Percentiles rank a stretch among this genome's conserved stretches.
Conservation (phyloP, 768 basidiomycete species). For the Chalciporus sphaerocephalus region DNA sequence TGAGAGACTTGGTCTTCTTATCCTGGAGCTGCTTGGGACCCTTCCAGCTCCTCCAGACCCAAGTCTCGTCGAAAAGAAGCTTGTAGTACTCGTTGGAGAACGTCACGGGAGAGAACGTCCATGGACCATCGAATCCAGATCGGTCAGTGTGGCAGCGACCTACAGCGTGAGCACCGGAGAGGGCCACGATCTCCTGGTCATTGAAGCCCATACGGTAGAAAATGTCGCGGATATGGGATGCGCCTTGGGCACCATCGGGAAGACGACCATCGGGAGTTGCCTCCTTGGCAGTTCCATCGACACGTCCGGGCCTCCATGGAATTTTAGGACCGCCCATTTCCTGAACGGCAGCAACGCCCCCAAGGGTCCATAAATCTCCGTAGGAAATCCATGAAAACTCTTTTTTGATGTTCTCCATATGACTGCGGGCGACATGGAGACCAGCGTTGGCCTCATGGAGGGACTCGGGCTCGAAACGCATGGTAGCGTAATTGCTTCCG, state of each 20-base stretch:
- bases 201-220: constrained; percentile 86
- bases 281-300: constrained; percentile 75
- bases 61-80: constrained; percentile 83
- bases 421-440: constrained; percentile 68
- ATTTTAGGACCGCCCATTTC: constrained; percentile 92
- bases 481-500: constrained; percentile 96
- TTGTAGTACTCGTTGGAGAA: constrained; percentile 84
- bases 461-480: constrained; percentile 93
- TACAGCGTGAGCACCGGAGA: constrained; percentile 90
- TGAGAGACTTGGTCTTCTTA: constrained; percentile 80
- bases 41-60: constrained; percentile 94
- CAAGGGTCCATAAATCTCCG: constrained; percentile 96
- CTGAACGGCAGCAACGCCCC: constrained; percentile 85
- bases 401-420: constrained; percentile 84
- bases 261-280: constrained; percentile 86
- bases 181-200: constrained; percentile 96
- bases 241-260: constrained; percentile 80
- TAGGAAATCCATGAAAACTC: constrained; percentile 93
- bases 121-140: constrained; percentile 86
- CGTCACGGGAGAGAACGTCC: constrained; percentile 91
- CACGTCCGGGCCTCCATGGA: constrained; percentile 89
- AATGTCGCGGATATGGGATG: constrained; percentile 78
- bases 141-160: constrained; percentile 90
- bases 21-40: constrained; percentile 94
- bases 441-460: constrained; percentile 82